phyloP scores from a whole-genome alignment of 208 protist genomes.

The Trypanosoma cruzi region DNA sequence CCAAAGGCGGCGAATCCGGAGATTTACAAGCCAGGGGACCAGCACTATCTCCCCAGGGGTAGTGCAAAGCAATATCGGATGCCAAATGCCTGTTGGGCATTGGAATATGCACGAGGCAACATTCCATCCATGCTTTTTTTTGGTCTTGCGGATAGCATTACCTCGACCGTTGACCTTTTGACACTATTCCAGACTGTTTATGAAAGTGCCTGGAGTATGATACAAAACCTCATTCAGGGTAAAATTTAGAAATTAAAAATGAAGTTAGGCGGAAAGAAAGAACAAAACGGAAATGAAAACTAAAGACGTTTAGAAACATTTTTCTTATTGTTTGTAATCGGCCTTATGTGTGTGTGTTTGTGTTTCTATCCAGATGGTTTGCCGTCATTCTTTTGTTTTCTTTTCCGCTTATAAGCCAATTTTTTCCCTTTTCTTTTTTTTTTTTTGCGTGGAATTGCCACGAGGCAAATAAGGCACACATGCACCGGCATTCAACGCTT shows the following conservation, averaged over 20 bases:
- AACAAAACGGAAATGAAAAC: neutral
- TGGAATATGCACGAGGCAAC: slow-evolving; percentile 92
- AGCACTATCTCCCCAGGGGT: slow-evolving; percentile 69
- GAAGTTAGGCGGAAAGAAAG: neutral
- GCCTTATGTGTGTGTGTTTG: neutral
- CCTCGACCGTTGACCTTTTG: slow-evolving; percentile 79
- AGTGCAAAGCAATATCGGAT: slow-evolving; percentile 91
- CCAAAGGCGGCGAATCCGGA: slow-evolving; percentile 37
- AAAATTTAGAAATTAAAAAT: slow-evolving; percentile 62
- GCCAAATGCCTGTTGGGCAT: slow-evolving; percentile 89
- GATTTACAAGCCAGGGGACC: slow-evolving; percentile 73
- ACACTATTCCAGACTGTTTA: slow-evolving; percentile 69
- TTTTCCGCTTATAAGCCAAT: neutral
- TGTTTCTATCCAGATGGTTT: neutral
- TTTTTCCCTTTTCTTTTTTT: too few species aligned
- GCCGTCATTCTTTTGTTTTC: slow-evolving; percentile 9
- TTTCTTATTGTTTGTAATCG: neutral
- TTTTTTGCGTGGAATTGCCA: too few species aligned
- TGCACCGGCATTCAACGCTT: too few species aligned
- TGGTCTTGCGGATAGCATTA: slow-evolving; percentile 85
- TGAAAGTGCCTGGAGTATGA: slow-evolving; percentile 71
- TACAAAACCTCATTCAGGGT: slow-evolving; percentile 59
- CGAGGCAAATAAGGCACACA: too few species aligned
- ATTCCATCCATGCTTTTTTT: slow-evolving; percentile 94
- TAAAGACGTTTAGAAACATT: slow-evolving; percentile 2